Percentiles rank a stretch among this genome's conserved stretches.
These are phyloP conservation scores for Pseudogymnoascus sp. DNA, from an alignment of 2,329 filamentous ascomycete species.

Conservation along the genomic window DNA sequence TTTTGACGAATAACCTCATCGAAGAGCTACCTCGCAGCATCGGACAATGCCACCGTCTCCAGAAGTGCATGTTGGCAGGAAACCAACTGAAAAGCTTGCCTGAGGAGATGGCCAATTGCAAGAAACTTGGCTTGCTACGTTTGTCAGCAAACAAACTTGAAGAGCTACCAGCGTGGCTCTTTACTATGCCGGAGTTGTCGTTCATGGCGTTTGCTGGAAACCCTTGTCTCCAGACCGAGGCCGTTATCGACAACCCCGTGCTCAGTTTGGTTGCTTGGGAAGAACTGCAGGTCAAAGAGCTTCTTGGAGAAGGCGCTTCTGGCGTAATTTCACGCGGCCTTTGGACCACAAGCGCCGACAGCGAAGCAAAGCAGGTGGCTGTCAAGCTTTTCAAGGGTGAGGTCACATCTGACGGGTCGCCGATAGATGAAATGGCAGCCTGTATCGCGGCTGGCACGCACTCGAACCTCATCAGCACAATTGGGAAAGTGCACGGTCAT, in stretches of 20 bases:
- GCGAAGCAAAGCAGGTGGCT: constrained; percentile 33
- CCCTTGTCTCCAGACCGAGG: constrained; percentile 30
- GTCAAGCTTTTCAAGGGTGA: constrained; percentile 43
- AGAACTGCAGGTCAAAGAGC: constrained; percentile 33
- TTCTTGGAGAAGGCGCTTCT: constrained; percentile 40
- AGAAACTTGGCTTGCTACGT: constrained; percentile 36
- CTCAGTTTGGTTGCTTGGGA: constrained; percentile 36
- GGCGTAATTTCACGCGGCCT: constrained; percentile 37
- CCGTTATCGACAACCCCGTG: constrained; percentile 15
- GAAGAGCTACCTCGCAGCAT: constrained; percentile 34
- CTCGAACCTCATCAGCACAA: constrained; percentile 37
- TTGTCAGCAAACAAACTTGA: constrained; percentile 36
- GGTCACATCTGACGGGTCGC: constrained; percentile 40
- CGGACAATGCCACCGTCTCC: constrained; percentile 35
- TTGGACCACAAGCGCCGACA: constrained; percentile 24
- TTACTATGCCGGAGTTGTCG: constrained; percentile 37
- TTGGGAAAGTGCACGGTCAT: constrained; percentile 37
- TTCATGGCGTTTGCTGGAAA: constrained; percentile 43
- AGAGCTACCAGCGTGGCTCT: constrained; percentile 36
- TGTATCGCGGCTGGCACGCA: constrained; percentile 40
- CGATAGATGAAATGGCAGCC: constrained; percentile 42
- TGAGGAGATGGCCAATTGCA: constrained; percentile 36
- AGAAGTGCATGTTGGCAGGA: constrained; percentile 43
- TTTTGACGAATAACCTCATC: constrained; percentile 40
- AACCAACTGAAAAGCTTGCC: constrained; percentile 36